Evolutionary conservation across 352 stramenopile genomes (phyloP).

Genomic region (Lagenidium sp.): DNA sequence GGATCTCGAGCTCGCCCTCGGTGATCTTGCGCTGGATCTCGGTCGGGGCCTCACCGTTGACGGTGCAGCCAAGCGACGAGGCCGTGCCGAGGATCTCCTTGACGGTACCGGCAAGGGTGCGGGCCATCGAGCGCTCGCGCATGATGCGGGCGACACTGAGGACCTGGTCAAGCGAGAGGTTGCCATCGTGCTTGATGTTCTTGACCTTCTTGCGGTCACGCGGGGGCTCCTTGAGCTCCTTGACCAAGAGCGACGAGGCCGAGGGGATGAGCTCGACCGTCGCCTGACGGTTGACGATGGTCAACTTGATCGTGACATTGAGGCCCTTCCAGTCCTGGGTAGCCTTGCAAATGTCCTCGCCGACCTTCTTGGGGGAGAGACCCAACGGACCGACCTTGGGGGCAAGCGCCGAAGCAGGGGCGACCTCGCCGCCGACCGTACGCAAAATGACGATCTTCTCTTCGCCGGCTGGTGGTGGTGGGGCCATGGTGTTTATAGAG

Average conservation of each 20-base stretch:
- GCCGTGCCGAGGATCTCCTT: constrained; percentile 99
- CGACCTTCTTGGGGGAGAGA: constrained; percentile 99
- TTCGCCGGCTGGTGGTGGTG: constrained; percentile 83
- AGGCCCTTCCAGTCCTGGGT: constrained; percentile 99
- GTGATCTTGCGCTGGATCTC: constrained; percentile 96
- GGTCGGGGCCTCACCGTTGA: constrained; percentile 96
- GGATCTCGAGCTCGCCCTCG: constrained; percentile 96
- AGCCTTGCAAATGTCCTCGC: constrained; percentile 99
- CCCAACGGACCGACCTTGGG: constrained; percentile 99
- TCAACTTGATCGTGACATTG: constrained; percentile 99
- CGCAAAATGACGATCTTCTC: constrained; percentile 96
- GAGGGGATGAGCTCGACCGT: constrained; percentile 97
- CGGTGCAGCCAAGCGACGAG: constrained; percentile 98
- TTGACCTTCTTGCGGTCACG: constrained; percentile 99
- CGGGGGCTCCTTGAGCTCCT: constrained; percentile 99
- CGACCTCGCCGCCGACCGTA: constrained; percentile 98
- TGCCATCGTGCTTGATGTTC: constrained; percentile 99
- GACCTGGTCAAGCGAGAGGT: constrained; percentile 99
- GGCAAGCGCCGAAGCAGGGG: constrained; percentile 96
- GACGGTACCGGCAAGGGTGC: constrained; percentile 93
- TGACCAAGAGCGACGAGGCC: constrained; percentile 98
- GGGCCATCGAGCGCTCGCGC: constrained; percentile 96
- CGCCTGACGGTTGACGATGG: constrained; percentile 98
- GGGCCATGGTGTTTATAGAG: constrained; percentile 89
- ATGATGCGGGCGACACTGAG: constrained; percentile 98